Evolutionary conservation across 2,329 filamentous ascomycete genomes (phyloP).

Genomic region (Seiridium cupressi): DNA sequence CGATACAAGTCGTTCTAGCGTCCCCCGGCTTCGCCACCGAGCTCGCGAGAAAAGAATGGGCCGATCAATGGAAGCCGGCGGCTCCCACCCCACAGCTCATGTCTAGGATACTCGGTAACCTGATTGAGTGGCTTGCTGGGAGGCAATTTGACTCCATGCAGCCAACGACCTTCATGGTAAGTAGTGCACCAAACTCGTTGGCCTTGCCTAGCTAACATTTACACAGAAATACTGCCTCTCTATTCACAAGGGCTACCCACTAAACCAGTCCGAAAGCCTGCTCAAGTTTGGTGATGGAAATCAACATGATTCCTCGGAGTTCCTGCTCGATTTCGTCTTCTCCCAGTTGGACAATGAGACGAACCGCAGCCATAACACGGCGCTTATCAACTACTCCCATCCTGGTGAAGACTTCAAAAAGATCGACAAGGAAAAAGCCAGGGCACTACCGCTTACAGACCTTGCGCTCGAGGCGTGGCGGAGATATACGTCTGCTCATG

Average conservation of each 20-base stretch:
- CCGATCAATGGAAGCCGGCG: conserved; percentile 65
- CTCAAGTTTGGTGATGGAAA: conserved; percentile 64
- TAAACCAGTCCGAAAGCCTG: neutral
- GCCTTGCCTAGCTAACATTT: conserved; percentile 12
- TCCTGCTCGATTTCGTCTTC: conserved; percentile 73
- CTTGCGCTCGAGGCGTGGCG: conserved; percentile 5
- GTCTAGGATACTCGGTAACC: conserved; percentile 56
- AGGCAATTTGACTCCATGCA: conserved; percentile 50
- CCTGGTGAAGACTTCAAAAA: conserved; percentile 15
- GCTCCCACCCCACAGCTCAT: conserved; percentile 59
- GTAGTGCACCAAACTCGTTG: conserved; percentile 13
- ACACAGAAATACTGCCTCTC: conserved; percentile 60
- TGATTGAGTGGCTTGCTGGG: conserved; percentile 56
- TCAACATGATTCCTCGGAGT: conserved; percentile 92
- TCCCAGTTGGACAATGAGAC: conserved; percentile 84
- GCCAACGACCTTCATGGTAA: conserved; percentile 57
- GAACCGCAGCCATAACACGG: conserved; percentile 51
- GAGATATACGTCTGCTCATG: neutral
- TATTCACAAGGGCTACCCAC: conserved; percentile 47
- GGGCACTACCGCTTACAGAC: conserved; percentile 62
- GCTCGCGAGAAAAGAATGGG: conserved; percentile 58
- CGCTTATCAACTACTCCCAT: conserved; percentile 7
- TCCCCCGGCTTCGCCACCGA: conserved; percentile 68
- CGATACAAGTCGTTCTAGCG: conserved; percentile 77
- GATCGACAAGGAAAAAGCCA: conserved; percentile 44